Percentiles rank a stretch among this genome's conserved stretches.
Conservation (phyloP, 495 filamentous ascomycete genomes). For the Aspergillus heteromorphus region DNA sequence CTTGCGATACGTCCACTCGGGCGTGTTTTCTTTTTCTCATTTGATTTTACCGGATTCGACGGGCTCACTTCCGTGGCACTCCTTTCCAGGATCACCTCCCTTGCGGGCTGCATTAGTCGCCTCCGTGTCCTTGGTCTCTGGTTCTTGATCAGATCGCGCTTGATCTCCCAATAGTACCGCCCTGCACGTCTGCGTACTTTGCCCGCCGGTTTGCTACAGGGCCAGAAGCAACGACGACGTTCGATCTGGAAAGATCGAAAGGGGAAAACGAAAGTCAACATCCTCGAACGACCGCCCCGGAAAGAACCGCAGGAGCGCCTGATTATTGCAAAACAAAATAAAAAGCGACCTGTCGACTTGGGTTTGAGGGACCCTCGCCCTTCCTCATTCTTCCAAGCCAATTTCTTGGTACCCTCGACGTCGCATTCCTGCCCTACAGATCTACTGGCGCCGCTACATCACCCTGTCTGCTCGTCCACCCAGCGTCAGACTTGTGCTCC, state of each 20-base stretch:
- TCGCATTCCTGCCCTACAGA: conserved; percentile 45
- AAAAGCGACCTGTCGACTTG: conserved; percentile 28
- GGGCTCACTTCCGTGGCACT: conserved; percentile 36
- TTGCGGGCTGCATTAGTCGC: conserved; percentile 28
- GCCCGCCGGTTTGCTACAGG: conserved; percentile 9
- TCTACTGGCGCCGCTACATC: conserved; percentile 33
- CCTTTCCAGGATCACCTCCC: conserved; percentile 39
- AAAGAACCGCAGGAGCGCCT: conserved; percentile 23
- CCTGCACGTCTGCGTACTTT: conserved; percentile 5
- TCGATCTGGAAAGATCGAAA: conserved; percentile 3
- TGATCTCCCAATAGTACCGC: conserved; percentile 11
- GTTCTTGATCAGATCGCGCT: conserved; percentile 29
- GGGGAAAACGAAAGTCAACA: conserved; percentile 1
- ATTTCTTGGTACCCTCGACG: conserved; percentile 26
- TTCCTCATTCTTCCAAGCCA: conserved; percentile 15
- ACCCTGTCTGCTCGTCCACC: conserved; percentile 12
- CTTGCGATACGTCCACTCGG: conserved; percentile 31
- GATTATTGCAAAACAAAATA: conserved; percentile 5
- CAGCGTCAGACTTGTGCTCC: conserved; percentile 20
- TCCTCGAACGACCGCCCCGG: background rate
- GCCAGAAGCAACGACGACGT: too few species aligned
- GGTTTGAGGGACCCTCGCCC: conserved; percentile 11
- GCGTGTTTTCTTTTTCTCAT: conserved; percentile 4
- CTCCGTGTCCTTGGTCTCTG: conserved; percentile 23
- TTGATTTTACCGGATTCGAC: conserved; percentile 34